Conservation (phyloP, 169 alveolate species). For the Eimeria maxima region DNA sequence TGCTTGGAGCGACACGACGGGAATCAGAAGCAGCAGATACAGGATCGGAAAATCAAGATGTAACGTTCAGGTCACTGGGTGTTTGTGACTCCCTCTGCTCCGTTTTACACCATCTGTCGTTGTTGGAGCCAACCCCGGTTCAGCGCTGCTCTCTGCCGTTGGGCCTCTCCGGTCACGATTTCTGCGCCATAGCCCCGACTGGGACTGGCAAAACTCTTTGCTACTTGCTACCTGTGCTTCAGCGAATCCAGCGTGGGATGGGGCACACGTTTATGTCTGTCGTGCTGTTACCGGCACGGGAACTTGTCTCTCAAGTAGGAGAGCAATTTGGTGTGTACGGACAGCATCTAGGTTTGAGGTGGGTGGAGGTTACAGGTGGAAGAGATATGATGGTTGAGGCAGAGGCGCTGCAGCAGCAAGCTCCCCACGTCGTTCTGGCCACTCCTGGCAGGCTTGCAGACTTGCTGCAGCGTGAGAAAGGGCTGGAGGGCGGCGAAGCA, state of each 20-base stretch:
- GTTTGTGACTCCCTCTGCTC: slow-evolving; percentile 72
- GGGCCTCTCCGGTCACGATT: slow-evolving; percentile 96
- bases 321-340: slow-evolving; percentile 90
- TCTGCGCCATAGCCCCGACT: slow-evolving; percentile 99
- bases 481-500: slow-evolving; percentile 54
- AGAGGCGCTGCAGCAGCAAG: slow-evolving; percentile 84
- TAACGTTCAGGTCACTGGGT: slow-evolving; percentile 76
- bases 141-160: slow-evolving; percentile 96
- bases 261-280: slow-evolving; percentile 91
- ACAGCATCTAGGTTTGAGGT: slow-evolving; percentile 78
- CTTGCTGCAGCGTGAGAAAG: slow-evolving; percentile 82
- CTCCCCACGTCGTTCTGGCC: slow-evolving; percentile 98
- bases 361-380: slow-evolving; percentile 81
- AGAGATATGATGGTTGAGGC: slow-evolving; percentile 75
- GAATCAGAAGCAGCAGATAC: neutral
- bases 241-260: slow-evolving; percentile 90
- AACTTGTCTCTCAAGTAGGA: slow-evolving; percentile 97
- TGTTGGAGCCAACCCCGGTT: slow-evolving; percentile 87
- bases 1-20: neutral
- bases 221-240: slow-evolving; percentile 97
- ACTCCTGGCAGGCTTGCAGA: slow-evolving; percentile 98
- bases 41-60: neutral
- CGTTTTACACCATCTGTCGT: slow-evolving; percentile 71
- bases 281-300: slow-evolving; percentile 98
- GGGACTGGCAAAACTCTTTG: slow-evolving; percentile 97